phyloP scores from a whole-genome alignment of 106 monocot genomes.

The Amphibolis antarctica region DNA sequence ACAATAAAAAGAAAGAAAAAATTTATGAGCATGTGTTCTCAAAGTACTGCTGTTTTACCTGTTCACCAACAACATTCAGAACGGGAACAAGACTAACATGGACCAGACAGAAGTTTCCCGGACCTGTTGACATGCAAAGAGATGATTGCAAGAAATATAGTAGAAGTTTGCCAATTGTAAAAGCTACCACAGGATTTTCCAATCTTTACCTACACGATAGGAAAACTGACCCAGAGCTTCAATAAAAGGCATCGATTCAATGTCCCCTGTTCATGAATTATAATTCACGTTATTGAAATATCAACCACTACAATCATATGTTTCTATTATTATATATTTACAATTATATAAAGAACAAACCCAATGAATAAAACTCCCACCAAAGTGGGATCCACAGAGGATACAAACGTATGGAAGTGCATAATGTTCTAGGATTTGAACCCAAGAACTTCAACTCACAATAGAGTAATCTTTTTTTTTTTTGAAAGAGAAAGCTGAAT shows the following conservation, averaged over 20 bases:
- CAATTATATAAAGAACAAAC: too few species aligned
- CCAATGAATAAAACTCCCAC: too few species aligned
- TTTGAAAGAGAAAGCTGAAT: too few species aligned
- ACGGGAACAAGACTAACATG: slow-evolving; percentile 98
- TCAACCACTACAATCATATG: background rate
- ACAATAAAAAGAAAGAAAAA: background rate
- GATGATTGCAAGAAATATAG: background rate
- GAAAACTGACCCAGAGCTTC: slow-evolving; percentile 88
- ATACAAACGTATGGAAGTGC: too few species aligned
- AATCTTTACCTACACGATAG: slow-evolving; percentile 67
- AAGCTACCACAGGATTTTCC: background rate
- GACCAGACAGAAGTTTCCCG: slow-evolving; percentile 84
- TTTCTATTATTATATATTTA: too few species aligned
- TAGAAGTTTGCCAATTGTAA: background rate
- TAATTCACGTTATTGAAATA: slow-evolving; percentile 18
- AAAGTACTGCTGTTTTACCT: slow-evolving; percentile 32
- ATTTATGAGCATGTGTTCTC: background rate
- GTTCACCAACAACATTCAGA: slow-evolving; percentile 91
- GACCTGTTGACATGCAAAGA: slow-evolving; percentile 28
- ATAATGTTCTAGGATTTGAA: too few species aligned
- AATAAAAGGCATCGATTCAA: slow-evolving; percentile 83
- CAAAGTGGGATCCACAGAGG: too few species aligned
- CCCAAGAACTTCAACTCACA: too few species aligned
- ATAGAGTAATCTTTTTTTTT: too few species aligned
- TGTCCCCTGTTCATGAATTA: slow-evolving; percentile 57